These are phyloP conservation scores for Suillus weaverae DNA, from an alignment of 768 basidiomycete species.

Conservation along the genomic window DNA sequence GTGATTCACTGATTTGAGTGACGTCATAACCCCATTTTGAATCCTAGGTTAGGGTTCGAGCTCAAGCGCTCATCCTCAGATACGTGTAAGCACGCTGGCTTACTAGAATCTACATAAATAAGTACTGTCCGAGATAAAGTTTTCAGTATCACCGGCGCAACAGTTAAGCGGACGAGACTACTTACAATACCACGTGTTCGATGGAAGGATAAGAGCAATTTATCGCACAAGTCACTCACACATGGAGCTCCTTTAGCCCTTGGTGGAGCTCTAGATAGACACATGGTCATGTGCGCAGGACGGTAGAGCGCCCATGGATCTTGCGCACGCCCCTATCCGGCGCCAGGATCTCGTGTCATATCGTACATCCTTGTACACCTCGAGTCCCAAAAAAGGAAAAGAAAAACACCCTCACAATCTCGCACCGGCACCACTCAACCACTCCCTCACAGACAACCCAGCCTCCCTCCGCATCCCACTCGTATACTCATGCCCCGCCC, in stretches of 20 bases:
- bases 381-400: neutral
- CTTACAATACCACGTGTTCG: no score
- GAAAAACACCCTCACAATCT: neutral
- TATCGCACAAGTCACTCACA: slow-evolving; percentile 43
- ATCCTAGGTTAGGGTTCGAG: neutral
- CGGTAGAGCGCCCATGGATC: no score
- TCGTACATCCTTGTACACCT: neutral
- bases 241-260: slow-evolving; percentile 1
- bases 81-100: no score
- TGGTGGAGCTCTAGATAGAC: slow-evolving; percentile 3
- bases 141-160: no score
- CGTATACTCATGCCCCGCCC: slow-evolving; percentile 64
- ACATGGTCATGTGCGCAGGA: neutral
- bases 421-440: slow-evolving; percentile 18
- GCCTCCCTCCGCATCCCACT: slow-evolving; percentile 56
- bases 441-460: slow-evolving; percentile 29
- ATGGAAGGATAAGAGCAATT: slow-evolving; percentile 48
- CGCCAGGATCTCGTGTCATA: no score
- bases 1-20: slow-evolving; percentile 15
- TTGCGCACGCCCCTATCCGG: no score
- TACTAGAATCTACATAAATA: no score
- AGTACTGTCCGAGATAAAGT: no score
- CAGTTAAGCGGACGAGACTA: no score
- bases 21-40: slow-evolving; percentile 21
- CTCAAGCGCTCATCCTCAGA: neutral